Base-by-base conservation (phyloP, 805 yeast genomes). In the Lipomyces spencermartinsiae region DNA sequence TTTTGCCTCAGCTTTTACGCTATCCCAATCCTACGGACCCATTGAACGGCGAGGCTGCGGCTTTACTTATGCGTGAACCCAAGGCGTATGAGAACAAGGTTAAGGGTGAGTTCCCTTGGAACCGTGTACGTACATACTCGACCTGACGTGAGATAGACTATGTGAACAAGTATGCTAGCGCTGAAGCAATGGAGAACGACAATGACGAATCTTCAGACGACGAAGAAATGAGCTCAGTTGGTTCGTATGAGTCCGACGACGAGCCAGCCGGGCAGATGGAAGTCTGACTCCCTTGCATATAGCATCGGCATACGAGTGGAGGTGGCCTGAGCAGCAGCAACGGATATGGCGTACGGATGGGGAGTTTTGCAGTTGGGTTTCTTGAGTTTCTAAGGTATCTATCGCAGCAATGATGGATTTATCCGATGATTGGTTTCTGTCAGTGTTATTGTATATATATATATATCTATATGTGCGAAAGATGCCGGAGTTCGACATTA, bases 21-120 rank as follows among this genome's bases (percentile, higher is more conserved):
- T 95, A 94, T 76, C 98, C 98, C 22, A 94, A 94, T 76, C 94
- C 98, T 1, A 83, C 94, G 14, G 99, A 94, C 78, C 99, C 99
- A 0, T 83, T 94, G 70, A 94, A 94, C 75, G 88, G 93, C 10
- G 95, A 91, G 68, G 98, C 98, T 0, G 91, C 97, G 5, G 87
- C 89, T 16, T 79, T 94, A 64, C 87, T 91, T 82, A 82, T 89
- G 70, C 85, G 88, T 65, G 92, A 92, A 74, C 88, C 87, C 68
- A 80, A 83, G 33, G 80, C 83, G 62, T 94, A 94, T 76, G 86
- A 85, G 61, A 86, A 83, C 62, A 88, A 86, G 72, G 96, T 95
- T 5, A 87, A 84, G 39, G 75, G 68, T 67, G 35, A 25, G 71
- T 22, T 12, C 8, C 19, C 33, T 58, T 49, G 59, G 53, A 14